Conservation (phyloP, 2,329 filamentous ascomycete genomes). For the Microthyrium microscopicum region DNA sequence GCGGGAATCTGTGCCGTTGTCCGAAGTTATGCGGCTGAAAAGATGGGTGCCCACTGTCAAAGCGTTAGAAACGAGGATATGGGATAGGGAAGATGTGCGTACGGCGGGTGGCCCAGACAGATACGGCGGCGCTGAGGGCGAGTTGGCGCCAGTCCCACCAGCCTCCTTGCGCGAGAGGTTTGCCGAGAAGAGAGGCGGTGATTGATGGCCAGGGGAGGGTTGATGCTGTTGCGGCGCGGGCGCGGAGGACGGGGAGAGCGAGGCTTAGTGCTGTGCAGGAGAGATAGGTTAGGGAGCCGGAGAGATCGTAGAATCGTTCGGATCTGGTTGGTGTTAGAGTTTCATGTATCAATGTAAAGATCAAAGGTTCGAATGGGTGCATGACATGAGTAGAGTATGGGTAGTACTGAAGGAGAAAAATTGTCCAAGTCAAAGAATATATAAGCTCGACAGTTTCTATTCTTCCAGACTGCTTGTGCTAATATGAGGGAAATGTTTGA, state of each 20-base stretch:
- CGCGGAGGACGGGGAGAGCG: constrained; percentile 42
- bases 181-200: constrained; percentile 3
- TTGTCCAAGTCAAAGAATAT: too few relatives aligned
- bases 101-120: constrained; percentile 46
- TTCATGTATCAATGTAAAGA: too few relatives aligned
- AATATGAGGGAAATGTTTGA: too few relatives aligned
- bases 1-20: constrained; percentile 41
- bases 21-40: constrained; percentile 41
- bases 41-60: constrained; percentile 44
- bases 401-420: too few relatives aligned
- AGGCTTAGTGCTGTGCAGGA: constrained; percentile 46
- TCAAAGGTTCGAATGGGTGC: too few relatives aligned
- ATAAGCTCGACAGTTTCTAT: too few relatives aligned
- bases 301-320: constrained; percentile 53
- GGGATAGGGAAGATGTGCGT: constrained; percentile 11
- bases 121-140: constrained; percentile 36
- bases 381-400: too few relatives aligned
- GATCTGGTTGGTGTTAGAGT: too few relatives aligned
- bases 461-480: too few relatives aligned
- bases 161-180: constrained; percentile 11
- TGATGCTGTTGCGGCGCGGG: constrained; percentile 30
- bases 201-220: constrained; percentile 10
- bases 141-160: constrained; percentile 43
- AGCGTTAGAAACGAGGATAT: not conserved
- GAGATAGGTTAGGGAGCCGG: constrained; percentile 49